Evolutionary conservation across 805 yeast species (phyloP).

Genomic region (Zygosaccharomyces siamensis): DNA sequence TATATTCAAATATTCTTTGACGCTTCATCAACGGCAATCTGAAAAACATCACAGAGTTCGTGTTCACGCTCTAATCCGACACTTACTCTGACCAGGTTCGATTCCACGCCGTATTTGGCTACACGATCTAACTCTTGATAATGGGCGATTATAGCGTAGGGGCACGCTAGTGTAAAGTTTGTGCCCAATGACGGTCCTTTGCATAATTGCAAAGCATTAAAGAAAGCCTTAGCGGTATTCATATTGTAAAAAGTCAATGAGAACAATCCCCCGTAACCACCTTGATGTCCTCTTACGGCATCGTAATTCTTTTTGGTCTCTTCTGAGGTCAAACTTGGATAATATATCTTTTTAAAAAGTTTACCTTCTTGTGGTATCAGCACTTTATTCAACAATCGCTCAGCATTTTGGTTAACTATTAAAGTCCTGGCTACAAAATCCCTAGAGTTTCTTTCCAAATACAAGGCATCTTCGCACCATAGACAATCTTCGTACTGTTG

Average conservation of each 20-base stretch:
- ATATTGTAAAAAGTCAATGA: constrained; percentile 66
- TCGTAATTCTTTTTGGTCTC: constrained; percentile 65
- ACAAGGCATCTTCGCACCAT: constrained; percentile 94
- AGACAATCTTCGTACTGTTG: constrained; percentile 66
- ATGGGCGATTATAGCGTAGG: constrained; percentile 84
- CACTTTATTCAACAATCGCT: constrained; percentile 46
- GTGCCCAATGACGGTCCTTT: constrained; percentile 93
- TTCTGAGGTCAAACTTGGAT: constrained; percentile 53
- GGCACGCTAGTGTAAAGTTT: constrained; percentile 76
- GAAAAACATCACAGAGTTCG: constrained; percentile 48
- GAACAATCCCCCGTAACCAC: constrained; percentile 87
- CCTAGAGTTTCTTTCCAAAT: constrained; percentile 86
- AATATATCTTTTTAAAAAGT: constrained; percentile 59
- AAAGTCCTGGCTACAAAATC: constrained; percentile 67
- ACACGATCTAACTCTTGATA: constrained; percentile 75
- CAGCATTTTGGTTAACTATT: constrained; percentile 51
- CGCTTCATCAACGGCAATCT: constrained; percentile 45
- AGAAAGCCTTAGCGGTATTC: constrained; percentile 64
- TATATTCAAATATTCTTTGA: constrained; percentile 11
- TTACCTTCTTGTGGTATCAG: constrained; percentile 40
- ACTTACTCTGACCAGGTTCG: constrained; percentile 71
- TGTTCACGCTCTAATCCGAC: constrained; percentile 76
- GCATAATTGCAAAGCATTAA: constrained; percentile 44
- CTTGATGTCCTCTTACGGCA: constrained; percentile 53
- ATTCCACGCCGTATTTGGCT: constrained; percentile 77